Percentiles rank a stretch among this genome's conserved stretches.
phyloP scores from a whole-genome alignment of 257 asterid genomes.

The Przewalskia tangutica region DNA sequence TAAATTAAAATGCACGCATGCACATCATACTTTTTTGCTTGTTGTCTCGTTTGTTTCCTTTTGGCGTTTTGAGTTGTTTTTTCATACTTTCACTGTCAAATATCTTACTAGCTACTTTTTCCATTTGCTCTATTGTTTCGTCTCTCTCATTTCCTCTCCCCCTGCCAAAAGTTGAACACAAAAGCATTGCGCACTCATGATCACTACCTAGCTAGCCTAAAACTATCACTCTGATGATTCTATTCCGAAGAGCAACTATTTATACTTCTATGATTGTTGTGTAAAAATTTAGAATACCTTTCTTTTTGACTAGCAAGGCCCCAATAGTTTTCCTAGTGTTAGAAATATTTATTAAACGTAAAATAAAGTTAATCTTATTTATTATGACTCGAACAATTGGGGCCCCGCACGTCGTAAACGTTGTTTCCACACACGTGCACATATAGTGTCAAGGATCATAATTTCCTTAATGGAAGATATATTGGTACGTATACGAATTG shows the following conservation, averaged over 20 bases:
- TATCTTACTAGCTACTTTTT: not conserved
- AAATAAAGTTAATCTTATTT: too few species aligned
- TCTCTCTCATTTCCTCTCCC: not conserved
- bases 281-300: not conserved
- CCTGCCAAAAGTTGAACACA: not conserved
- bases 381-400: too few species aligned
- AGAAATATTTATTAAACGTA: too few species aligned
- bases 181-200: not conserved
- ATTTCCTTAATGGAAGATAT: too few species aligned
- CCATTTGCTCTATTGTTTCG: not conserved
- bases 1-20: conserved; percentile 13
- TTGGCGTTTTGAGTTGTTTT: not conserved
- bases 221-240: not conserved
- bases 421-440: too few species aligned
- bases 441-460: too few species aligned
- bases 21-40: conserved; percentile 2
- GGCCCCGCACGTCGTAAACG: too few species aligned
- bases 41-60: not conserved
- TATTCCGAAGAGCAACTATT: not conserved
- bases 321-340: too few species aligned
- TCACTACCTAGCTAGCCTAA: not conserved
- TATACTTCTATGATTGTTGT: not conserved
- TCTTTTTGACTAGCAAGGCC: too few species aligned
- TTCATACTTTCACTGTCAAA: not conserved
- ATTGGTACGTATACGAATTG: too few species aligned